phyloP scores from a whole-genome alignment of 2,329 filamentous ascomycete species.

The Piedraia hortae region DNA sequence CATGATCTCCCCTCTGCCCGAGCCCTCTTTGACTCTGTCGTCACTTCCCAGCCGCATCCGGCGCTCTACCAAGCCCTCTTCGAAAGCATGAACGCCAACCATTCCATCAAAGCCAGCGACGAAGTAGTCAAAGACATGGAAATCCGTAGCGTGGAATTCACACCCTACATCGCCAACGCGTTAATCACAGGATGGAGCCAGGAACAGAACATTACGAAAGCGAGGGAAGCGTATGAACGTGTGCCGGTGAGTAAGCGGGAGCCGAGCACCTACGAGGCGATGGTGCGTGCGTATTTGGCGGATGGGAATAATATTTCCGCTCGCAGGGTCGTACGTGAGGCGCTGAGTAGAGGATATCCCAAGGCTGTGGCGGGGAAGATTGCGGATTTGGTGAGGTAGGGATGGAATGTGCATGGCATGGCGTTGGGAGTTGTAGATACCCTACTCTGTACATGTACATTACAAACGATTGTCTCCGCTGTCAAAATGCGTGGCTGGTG shows the following conservation, averaged over 20 bases:
- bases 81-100: slow-evolving; percentile 89
- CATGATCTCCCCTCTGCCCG: slow-evolving; percentile 73
- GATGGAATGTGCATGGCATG: not conserved
- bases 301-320: slow-evolving; percentile 55
- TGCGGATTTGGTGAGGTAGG: slow-evolving; percentile 40
- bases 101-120: slow-evolving; percentile 44
- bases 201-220: slow-evolving; percentile 53
- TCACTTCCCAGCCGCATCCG: slow-evolving; percentile 45
- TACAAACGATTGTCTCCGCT: not conserved
- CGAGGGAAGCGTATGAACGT: slow-evolving; percentile 50
- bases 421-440: not conserved
- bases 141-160: slow-evolving; percentile 48
- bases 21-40: slow-evolving; percentile 54
- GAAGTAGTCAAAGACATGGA: slow-evolving; percentile 57
- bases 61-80: slow-evolving; percentile 93
- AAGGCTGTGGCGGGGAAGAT: slow-evolving; percentile 83
- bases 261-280: slow-evolving; percentile 94
- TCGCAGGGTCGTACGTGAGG: slow-evolving; percentile 59
- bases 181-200: slow-evolving; percentile 90
- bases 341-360: slow-evolving; percentile 72
- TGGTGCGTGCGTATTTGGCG: slow-evolving; percentile 78
- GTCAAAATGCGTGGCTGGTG: no score
- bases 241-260: slow-evolving; percentile 58
- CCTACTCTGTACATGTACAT: not conserved
- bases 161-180: slow-evolving; percentile 93